Percentiles rank a stretch among this genome's conserved stretches.
phyloP scores from a whole-genome alignment of 1,139 yeast species.

The Arxiozyma slooffiae region DNA sequence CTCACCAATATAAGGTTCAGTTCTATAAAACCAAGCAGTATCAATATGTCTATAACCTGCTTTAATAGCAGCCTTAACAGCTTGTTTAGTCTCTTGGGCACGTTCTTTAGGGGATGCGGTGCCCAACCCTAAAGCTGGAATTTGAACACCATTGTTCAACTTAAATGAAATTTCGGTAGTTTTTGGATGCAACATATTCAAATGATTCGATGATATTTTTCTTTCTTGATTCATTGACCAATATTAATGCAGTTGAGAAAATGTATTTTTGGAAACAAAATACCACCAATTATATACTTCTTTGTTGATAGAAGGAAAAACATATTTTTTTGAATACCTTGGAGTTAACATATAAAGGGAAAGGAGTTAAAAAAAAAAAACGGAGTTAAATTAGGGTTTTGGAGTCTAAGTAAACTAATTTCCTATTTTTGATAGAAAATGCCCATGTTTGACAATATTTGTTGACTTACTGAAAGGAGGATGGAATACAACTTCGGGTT shows the following conservation, averaged over 20 bases:
- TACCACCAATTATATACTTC: not conserved
- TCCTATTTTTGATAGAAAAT: not conserved
- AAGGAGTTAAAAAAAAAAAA: not conserved
- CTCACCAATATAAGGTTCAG: slow-evolving; percentile 42
- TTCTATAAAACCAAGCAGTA: slow-evolving; percentile 46
- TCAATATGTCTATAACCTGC: slow-evolving; percentile 47
- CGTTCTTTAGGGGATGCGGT: slow-evolving; percentile 41
- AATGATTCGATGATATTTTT: no score
- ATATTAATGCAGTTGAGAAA: no score
- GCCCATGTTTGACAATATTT: not conserved
- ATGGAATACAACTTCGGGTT: no score
- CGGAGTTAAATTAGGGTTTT: not conserved
- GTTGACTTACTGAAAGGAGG: not conserved
- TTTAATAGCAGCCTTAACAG: slow-evolving; percentile 41
- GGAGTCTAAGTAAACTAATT: not conserved
- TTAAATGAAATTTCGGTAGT: slow-evolving; percentile 31
- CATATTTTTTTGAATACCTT: not conserved
- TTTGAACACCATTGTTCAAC: slow-evolving; percentile 42
- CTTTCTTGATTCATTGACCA: not conserved
- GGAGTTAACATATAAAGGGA: not conserved
- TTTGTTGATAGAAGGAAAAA: no score
- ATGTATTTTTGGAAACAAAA: not conserved
- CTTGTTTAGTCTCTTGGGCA: slow-evolving; percentile 26
- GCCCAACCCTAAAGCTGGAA: slow-evolving; percentile 55
- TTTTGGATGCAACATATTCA: slow-evolving; percentile 18